A percentile compares a stretch with the other conserved stretches of the same genome.
Evolutionary conservation across 805 yeast genomes (phyloP).

Genomic region (Brettanomyces naardenensis): DNA sequence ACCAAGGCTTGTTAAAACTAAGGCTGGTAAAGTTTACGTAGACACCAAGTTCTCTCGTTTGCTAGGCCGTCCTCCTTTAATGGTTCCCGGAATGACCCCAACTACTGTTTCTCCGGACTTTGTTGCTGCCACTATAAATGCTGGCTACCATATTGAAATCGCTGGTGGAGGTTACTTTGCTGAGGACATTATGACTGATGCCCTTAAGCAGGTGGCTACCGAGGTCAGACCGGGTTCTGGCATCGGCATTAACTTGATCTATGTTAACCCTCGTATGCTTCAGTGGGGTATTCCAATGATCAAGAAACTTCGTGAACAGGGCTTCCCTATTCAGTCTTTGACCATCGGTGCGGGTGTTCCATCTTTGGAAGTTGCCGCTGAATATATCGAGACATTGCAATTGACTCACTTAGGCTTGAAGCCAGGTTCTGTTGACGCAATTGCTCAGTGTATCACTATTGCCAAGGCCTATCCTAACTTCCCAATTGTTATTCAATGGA

Average conservation of each 20-base stretch:
- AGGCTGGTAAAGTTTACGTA: constrained; percentile 67
- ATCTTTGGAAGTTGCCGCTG: constrained; percentile 92
- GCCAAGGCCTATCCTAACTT: constrained; percentile 93
- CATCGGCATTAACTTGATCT: constrained; percentile 84
- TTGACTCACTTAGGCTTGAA: constrained; percentile 91
- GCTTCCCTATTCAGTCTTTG: constrained; percentile 92
- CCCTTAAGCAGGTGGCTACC: constrained; percentile 65
- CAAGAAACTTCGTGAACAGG: constrained; percentile 78
- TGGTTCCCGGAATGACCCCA: constrained; percentile 99
- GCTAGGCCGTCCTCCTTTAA: constrained; percentile 89
- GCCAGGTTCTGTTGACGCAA: constrained; percentile 96
- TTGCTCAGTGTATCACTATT: constrained; percentile 75
- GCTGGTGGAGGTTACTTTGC: constrained; percentile 98
- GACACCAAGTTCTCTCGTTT: constrained; percentile 92
- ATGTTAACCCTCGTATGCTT: constrained; percentile 94
- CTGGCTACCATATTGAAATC: constrained; percentile 95
- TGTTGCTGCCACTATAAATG: constrained; percentile 87
- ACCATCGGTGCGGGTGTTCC: constrained; percentile 99
- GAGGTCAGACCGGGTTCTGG: constrained; percentile 80
- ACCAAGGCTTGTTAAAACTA: constrained; percentile 77
- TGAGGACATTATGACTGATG: constrained; percentile 61
- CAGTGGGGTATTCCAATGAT: constrained; percentile 99
- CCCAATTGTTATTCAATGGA: constrained; percentile 99
- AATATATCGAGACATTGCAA: constrained; percentile 88
- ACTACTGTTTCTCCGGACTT: constrained; percentile 92